Evolutionary conservation across 2,329 filamentous ascomycete species (phyloP), one percentile per base, ranked within the genome.

Genomic region (Conoideocrella luteorostrata): DNA sequence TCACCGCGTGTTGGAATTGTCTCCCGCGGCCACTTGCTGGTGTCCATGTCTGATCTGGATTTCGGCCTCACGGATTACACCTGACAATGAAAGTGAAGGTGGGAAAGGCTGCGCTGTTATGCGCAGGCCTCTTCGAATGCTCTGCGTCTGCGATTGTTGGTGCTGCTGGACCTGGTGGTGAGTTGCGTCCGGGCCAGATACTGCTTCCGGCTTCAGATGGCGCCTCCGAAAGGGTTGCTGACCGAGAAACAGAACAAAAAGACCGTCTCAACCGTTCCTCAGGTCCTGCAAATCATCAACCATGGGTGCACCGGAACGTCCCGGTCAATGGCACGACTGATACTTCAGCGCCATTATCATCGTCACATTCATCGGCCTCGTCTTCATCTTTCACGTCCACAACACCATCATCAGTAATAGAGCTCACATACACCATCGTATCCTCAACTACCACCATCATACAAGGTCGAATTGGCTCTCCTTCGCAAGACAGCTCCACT

Each of bases 11-110:
- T 41, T 35, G n/a, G 15, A 38, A 23, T 23, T n/a, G 26, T 28
- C 22, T 39, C 30, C 43, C 30, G 28, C 15, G 26, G 22, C 35
- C n/a, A 18, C 6, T n/a, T n/a, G n/a, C n/a, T 29, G 33, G 26
- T 11, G 29, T 18, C 15, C 10, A 10, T 17, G 18, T 34, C 28
- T 41, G 18, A 29, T 29, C 23, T 9, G 18, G 28, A 12, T 20
- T 10, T 13, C 7, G 18, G 24, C 34, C 20, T 18, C 26, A 21
- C 28, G 7, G 13, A 13, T 12, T 15, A 11, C n/a, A 2, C 4
- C 5, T 11, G 17, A 12, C n/a, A 39, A 39, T 15, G 26, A 49
- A 33, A 12, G 56, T 57, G 55, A 55, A 47, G 44, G 15, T 47
- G 30, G 36, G 33, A 15, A 34, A 46, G 28, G 33, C 35, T 32